phyloP scores from a whole-genome alignment of 73 alveolate genomes.

The Effrenium voratum region DNA sequence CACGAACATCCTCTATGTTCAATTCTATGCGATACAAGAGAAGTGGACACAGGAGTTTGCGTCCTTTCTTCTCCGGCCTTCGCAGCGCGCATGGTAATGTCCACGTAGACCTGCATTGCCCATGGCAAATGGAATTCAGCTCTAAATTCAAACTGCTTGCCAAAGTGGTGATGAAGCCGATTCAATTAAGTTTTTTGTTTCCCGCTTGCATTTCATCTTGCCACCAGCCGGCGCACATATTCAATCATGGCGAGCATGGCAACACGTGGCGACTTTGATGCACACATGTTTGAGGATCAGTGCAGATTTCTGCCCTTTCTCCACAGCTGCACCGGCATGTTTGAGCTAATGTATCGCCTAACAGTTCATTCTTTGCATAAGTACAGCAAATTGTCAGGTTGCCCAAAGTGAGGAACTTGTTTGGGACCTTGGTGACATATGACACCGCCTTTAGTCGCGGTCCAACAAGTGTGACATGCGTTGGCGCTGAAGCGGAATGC shows the following conservation, averaged over 20 bases:
- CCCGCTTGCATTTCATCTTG: not conserved
- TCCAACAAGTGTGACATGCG: not conserved
- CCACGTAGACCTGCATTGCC: conserved; percentile 49
- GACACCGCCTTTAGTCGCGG: not conserved
- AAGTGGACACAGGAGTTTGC: too few relatives aligned
- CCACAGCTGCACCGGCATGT: not conserved
- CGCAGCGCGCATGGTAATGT: conserved; percentile 93
- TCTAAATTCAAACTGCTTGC: not conserved
- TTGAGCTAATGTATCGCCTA: not conserved
- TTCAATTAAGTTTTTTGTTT: not conserved
- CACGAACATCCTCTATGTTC: too few relatives aligned
- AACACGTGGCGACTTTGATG: too few relatives aligned
- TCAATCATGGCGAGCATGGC: not conserved
- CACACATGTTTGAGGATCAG: too few relatives aligned
- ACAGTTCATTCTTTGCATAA: not conserved
- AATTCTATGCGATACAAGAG: too few relatives aligned
- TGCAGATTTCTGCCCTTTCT: not conserved
- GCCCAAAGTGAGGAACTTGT: not conserved
- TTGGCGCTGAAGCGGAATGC: not conserved
- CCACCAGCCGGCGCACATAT: not conserved
- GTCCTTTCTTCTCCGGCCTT: not conserved
- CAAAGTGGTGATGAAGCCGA: not conserved
- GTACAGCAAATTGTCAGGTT: not conserved
- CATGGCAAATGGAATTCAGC: not conserved
- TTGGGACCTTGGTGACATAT: not conserved